Percentiles rank a stretch among this genome's conserved stretches.
Conservation (phyloP, 164 flowering plant species). For the Stephania japonica region DNA sequence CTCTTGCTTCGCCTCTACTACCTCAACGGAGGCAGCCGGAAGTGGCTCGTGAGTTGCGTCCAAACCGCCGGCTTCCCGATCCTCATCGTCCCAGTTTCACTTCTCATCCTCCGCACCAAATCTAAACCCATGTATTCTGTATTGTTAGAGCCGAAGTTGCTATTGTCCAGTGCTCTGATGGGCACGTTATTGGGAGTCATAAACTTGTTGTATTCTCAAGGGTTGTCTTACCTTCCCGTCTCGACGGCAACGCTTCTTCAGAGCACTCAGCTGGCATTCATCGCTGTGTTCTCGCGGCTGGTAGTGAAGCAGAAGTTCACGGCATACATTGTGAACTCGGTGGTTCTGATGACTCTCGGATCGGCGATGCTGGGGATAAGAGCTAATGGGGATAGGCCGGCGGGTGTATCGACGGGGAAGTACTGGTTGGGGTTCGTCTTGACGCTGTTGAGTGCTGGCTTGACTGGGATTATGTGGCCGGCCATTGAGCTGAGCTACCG, state of each 20-base stretch:
- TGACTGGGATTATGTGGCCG: slow-evolving; percentile 38
- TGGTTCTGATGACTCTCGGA: slow-evolving; percentile 36
- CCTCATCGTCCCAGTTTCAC: neutral
- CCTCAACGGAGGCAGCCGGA: slow-evolving; percentile 7
- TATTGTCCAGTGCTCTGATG: slow-evolving; percentile 24
- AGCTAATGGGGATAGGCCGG: slow-evolving; percentile 29
- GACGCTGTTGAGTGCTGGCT: slow-evolving; percentile 34
- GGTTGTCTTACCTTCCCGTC: slow-evolving; percentile 41
- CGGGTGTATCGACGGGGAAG: slow-evolving; percentile 18
- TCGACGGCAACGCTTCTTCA: slow-evolving; percentile 42
- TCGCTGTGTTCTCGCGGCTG: slow-evolving; percentile 38
- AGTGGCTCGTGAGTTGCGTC: neutral
- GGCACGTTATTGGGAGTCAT: slow-evolving; percentile 42
- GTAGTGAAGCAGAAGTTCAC: slow-evolving; percentile 49
- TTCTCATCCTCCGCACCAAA: neutral
- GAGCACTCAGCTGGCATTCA: slow-evolving; percentile 51
- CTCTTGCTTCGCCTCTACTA: slow-evolving; percentile 11
- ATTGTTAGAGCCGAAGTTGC: slow-evolving; percentile 7
- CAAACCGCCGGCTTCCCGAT: neutral
- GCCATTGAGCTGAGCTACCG: slow-evolving; percentile 35
- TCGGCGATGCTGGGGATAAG: slow-evolving; percentile 40
- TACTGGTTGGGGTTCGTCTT: slow-evolving; percentile 36
- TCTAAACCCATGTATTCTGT: neutral
- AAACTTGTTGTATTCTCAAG: slow-evolving; percentile 46
- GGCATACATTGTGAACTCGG: slow-evolving; percentile 37